These are phyloP conservation scores for Kwoniella sp. DNA, from an alignment of 768 basidiomycete genomes.

Conservation along the genomic window DNA sequence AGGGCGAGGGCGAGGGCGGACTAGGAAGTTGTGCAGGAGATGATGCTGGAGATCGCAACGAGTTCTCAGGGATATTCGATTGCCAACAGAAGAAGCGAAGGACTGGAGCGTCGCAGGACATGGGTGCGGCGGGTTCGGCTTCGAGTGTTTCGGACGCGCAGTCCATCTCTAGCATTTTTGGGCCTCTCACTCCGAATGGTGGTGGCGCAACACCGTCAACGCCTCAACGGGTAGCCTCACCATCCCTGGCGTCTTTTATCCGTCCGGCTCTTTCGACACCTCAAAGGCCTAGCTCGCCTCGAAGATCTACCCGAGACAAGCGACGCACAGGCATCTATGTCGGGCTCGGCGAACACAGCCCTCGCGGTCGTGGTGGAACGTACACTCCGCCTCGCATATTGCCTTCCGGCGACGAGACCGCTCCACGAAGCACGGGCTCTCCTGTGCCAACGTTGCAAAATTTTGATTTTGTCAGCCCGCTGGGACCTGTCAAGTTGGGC, in stretches of 20 bases:
- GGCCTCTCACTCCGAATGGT: conserved; percentile 7
- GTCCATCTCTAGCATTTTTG: conserved; percentile 21
- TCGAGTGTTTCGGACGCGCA: conserved; percentile 8
- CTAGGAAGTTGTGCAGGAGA: background rate
- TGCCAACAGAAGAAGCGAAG: conserved; percentile 29
- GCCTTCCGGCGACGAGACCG: conserved; percentile 48
- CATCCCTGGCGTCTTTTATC: conserved; percentile 35
- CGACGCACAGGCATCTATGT: conserved; percentile 29
- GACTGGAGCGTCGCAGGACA: background rate
- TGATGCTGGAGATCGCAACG: conserved; percentile 6
- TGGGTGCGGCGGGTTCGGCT: background rate
- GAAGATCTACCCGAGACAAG: conserved; percentile 31
- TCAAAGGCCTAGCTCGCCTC: conserved; percentile 38
- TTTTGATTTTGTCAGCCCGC: conserved; percentile 52
- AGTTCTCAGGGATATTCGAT: conserved; percentile 5
- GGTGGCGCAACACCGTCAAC: conserved; percentile 5
- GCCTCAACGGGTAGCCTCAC: conserved; percentile 25
- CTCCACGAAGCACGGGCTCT: conserved; percentile 21
- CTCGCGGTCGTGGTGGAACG: conserved; percentile 37
- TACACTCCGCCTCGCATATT: conserved; percentile 47
- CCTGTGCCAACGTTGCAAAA: conserved; percentile 32
- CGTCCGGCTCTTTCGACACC: conserved; percentile 42
- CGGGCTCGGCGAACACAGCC: conserved; percentile 41
- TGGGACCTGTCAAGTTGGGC: conserved; percentile 40
- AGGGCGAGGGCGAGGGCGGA: conserved; percentile 16